Percentiles rank a stretch among this genome's conserved stretches.
These are phyloP conservation scores for Fonsecaea monophora DNA, from an alignment of 2,329 filamentous ascomycete genomes.

Conservation along the genomic window DNA sequence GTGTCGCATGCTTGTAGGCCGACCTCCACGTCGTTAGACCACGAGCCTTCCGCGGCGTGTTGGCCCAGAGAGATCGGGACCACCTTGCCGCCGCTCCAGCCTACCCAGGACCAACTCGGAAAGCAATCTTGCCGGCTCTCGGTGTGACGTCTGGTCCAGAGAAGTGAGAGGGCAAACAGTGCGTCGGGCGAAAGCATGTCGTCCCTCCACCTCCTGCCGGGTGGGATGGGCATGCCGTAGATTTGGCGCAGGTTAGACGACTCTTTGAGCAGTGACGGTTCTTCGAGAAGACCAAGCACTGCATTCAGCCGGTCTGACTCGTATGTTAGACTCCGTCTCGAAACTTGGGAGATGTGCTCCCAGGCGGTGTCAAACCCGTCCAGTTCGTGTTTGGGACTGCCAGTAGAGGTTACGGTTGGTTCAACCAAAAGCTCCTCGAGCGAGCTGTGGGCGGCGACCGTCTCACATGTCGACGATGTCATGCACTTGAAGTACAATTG, in stretches of 20 bases:
- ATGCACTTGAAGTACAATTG: slow-evolving; percentile 43
- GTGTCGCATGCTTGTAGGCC: not conserved
- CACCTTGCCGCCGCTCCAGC: slow-evolving; percentile 7
- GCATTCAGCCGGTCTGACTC: not conserved
- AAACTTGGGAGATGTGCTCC: slow-evolving; percentile 6
- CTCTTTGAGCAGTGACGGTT: not conserved
- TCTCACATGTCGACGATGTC: slow-evolving; percentile 34
- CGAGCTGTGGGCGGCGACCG: not conserved
- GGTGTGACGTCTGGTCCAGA: not conserved
- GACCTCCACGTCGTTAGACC: slow-evolving; percentile 1
- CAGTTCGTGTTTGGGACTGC: not conserved
- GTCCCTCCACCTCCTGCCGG: not conserved
- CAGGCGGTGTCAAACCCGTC: slow-evolving; percentile 6
- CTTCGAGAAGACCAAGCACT: slow-evolving; percentile 10
- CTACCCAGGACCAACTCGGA: slow-evolving; percentile 14
- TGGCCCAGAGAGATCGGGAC: not conserved
- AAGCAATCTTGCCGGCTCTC: not conserved
- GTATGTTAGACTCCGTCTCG: not conserved
- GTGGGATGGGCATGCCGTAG: slow-evolving; percentile 2
- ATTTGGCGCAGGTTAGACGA: not conserved
- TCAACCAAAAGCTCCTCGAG: not conserved
- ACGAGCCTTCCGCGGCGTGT: not conserved
- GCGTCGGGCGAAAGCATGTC: not conserved
- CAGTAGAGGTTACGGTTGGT: not conserved
- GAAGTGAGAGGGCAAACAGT: slow-evolving; percentile 7